Conservation (phyloP, 23 red algal species). For the Gracilaria domingensis region DNA sequence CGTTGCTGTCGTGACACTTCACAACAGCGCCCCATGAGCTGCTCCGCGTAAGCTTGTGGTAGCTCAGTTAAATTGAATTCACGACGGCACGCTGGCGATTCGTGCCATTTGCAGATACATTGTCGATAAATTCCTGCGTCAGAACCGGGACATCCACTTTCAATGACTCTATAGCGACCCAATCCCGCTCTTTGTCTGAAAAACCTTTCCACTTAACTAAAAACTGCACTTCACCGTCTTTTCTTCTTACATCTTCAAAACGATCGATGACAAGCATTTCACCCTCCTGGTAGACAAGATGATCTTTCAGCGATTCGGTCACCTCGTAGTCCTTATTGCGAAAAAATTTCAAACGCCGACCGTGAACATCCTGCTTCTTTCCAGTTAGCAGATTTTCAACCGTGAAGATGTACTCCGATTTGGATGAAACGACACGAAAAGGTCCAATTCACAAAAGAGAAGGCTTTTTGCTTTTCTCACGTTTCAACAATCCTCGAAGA, state of each 20-base stretch:
- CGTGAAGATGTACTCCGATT: conserved; percentile 31
- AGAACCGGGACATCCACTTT: conserved; percentile 9
- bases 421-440: background rate
- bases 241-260: background rate
- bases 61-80: background rate
- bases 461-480: background rate
- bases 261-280: conserved; percentile 23
- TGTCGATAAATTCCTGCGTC: background rate
- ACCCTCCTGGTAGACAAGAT: conserved; percentile 2
- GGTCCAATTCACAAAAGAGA: conserved; percentile 13
- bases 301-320: background rate
- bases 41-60: background rate
- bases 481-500: background rate
- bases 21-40: background rate
- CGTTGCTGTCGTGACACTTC: no score
- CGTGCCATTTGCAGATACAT: conserved; percentile 19
- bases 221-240: background rate
- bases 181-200: background rate
- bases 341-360: conserved; percentile 23
- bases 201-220: conserved; percentile 36
- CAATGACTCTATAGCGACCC: background rate
- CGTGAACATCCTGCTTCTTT: conserved; percentile 24
- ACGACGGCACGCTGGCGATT: conserved; percentile 1
- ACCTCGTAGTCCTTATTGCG: background rate
- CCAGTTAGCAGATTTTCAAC: conserved; percentile 27